phyloP scores from a whole-genome alignment of 2,329 filamentous ascomycete species.

The Geosmithia morbida region DNA sequence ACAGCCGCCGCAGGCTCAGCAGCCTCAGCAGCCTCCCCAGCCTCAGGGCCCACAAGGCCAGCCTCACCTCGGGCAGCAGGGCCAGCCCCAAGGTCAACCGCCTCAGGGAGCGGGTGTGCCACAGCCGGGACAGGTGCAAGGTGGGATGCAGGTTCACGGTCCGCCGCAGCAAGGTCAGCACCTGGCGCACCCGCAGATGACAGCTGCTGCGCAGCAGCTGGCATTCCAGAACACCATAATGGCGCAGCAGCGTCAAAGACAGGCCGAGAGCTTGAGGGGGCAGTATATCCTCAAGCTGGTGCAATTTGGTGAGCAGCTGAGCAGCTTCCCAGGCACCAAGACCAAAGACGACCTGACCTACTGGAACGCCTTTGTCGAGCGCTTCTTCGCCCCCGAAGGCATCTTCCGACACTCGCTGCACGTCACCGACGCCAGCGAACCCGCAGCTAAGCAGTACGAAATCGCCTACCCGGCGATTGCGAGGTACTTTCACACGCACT shows the following conservation, averaged over 20 bases:
- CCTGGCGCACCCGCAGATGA: slow-evolving; percentile 14
- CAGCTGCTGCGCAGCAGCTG: slow-evolving; percentile 17
- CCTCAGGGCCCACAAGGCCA: neutral
- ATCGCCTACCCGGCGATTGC: slow-evolving; percentile 70
- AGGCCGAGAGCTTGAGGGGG: slow-evolving; percentile 37
- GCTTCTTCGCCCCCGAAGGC: slow-evolving; percentile 67
- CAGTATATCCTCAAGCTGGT: slow-evolving; percentile 44
- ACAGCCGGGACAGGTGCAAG: slow-evolving; percentile 19
- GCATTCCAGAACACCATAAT: slow-evolving; percentile 17
- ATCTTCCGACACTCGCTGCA: slow-evolving; percentile 62
- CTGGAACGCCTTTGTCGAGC: slow-evolving; percentile 67
- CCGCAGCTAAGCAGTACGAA: slow-evolving; percentile 67
- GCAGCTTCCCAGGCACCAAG: slow-evolving; percentile 36
- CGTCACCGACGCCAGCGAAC: slow-evolving; percentile 37
- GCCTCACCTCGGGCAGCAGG: neutral
- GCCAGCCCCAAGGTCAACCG: neutral
- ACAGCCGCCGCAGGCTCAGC: slow-evolving; percentile 14
- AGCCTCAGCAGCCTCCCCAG: slow-evolving; percentile 19
- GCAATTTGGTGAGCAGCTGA: slow-evolving; percentile 49
- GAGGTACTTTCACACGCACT: slow-evolving; percentile 82
- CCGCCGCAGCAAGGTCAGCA: slow-evolving; percentile 14
- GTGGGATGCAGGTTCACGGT: slow-evolving; percentile 6
- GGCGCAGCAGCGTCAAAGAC: slow-evolving; percentile 35
- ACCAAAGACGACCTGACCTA: slow-evolving; percentile 55
- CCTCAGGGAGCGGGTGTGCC: slow-evolving; percentile 4